These are phyloP conservation scores for Lathyrus oleraceus DNA, from an alignment of 306 rosid species.

Conservation along the genomic window DNA sequence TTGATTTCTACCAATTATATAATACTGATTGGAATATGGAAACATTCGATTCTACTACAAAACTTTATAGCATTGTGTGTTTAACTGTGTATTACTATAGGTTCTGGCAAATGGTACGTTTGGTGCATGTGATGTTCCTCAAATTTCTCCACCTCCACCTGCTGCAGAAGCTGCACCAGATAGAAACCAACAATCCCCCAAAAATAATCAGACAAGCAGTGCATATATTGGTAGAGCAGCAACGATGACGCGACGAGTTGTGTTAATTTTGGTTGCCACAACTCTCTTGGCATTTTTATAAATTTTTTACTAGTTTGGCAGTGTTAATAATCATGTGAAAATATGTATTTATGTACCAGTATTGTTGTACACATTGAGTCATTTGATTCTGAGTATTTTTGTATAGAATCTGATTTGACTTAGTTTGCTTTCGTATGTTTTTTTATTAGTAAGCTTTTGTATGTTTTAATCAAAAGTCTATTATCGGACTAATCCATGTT, in stretches of 20 bases:
- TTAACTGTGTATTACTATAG: slow-evolving; percentile 18
- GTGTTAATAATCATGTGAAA: slow-evolving; percentile 35
- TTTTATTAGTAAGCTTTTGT: too few species aligned
- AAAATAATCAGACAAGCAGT: slow-evolving; percentile 20
- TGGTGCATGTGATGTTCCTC: slow-evolving; percentile 81
- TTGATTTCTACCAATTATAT: background rate
- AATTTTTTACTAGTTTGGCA: slow-evolving; percentile 31
- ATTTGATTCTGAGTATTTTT: slow-evolving; percentile 35
- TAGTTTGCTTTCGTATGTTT: slow-evolving; percentile 3
- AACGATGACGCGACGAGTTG: slow-evolving; percentile 44
- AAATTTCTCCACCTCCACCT: slow-evolving; percentile 90
- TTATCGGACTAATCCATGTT: too few species aligned
- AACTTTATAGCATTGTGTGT: background rate
- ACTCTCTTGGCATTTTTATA: slow-evolving; percentile 42
- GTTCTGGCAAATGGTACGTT: slow-evolving; percentile 59
- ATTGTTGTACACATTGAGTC: slow-evolving; percentile 31
- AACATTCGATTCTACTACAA: background rate
- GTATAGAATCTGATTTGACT: slow-evolving; percentile 28
- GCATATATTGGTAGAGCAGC: slow-evolving; percentile 42
- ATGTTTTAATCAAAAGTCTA: too few species aligned
- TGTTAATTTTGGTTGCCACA: slow-evolving; percentile 43
- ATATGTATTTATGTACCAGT: slow-evolving; percentile 21
- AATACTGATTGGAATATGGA: background rate
- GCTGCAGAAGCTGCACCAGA: slow-evolving; percentile 39
- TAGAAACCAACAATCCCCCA: slow-evolving; percentile 19